Evolutionary conservation across 1,284 basidiomycete species (phyloP).

Genomic region (Volvariella volvacea): DNA sequence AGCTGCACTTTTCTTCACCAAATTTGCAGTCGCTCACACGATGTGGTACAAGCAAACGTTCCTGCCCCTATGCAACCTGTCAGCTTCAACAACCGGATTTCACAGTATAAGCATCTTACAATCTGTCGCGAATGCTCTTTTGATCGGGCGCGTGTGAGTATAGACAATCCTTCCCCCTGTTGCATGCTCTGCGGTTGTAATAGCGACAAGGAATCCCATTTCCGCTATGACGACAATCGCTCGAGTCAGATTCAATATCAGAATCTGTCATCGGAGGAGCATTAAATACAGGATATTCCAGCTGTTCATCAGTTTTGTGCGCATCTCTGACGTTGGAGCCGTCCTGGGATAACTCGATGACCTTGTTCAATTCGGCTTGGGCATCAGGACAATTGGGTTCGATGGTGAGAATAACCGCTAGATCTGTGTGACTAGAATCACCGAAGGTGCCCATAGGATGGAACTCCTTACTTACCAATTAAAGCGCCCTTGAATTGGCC

Average conservation of each 20-base stretch:
- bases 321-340: slow-evolving; percentile 5
- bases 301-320: slow-evolving; percentile 11
- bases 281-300: slow-evolving; percentile 9
- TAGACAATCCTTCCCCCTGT: slow-evolving; percentile 27
- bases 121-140: slow-evolving; percentile 41
- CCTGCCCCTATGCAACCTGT: slow-evolving; percentile 24
- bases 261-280: slow-evolving; percentile 20
- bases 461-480: slow-evolving; percentile 14
- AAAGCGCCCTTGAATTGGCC: slow-evolving; percentile 17
- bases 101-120: slow-evolving; percentile 30
- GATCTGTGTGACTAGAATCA: slow-evolving; percentile 15
- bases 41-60: slow-evolving; percentile 19
- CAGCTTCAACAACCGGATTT: slow-evolving; percentile 31
- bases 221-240: slow-evolving; percentile 36
- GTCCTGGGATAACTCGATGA: slow-evolving; percentile 6
- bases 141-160: slow-evolving; percentile 45
- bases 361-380: slow-evolving; percentile 12
- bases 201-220: slow-evolving; percentile 41
- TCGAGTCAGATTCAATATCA: slow-evolving; percentile 30
- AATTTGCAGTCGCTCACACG: slow-evolving; percentile 11
- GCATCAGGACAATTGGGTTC: slow-evolving; percentile 18
- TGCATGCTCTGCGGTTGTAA: slow-evolving; percentile 43
- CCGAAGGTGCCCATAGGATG: neutral
- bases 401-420: slow-evolving; percentile 16
- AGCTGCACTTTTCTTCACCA: slow-evolving; percentile 3